Evolutionary conservation across 148 eudicot genomes (phyloP).

Genomic region (Chenopodium suecicum): DNA sequence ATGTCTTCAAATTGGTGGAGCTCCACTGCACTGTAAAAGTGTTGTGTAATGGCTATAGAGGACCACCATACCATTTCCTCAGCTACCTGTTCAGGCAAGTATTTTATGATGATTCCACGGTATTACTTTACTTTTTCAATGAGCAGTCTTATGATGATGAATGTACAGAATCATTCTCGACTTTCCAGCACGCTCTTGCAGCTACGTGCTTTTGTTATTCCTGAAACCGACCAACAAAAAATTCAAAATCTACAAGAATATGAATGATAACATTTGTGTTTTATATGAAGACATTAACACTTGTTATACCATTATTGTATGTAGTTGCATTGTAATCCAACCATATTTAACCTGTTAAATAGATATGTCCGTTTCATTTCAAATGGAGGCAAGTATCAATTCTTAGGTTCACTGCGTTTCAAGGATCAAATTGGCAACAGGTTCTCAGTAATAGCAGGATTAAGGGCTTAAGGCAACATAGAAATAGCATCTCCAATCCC

Average conservation of each 20-base stretch:
- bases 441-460: not conserved
- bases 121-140: not conserved
- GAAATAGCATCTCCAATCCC: not conserved
- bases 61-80: not conserved
- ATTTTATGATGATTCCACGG: not conserved
- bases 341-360: not conserved
- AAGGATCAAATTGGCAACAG: not conserved
- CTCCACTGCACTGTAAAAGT: not conserved
- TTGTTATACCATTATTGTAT: not conserved
- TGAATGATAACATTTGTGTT: not conserved
- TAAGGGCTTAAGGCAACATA: not conserved
- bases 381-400: not conserved
- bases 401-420: not conserved
- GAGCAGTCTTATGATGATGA: not conserved
- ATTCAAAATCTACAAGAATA: conserved; percentile 2
- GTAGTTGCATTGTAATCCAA: not conserved
- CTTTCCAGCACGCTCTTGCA: conserved; percentile 3
- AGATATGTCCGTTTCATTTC: not conserved
- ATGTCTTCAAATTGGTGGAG: not conserved
- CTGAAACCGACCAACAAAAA: not conserved
- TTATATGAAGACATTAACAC: not conserved
- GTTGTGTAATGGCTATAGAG: conserved; percentile 1
- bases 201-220: not conserved
- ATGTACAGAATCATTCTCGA: not conserved
- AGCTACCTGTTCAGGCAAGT: not conserved